Evolutionary conservation across 2,329 filamentous ascomycete species (phyloP), one percentile per base, ranked within the genome.

Genomic region (Tolypocladium ovalisporum): DNA sequence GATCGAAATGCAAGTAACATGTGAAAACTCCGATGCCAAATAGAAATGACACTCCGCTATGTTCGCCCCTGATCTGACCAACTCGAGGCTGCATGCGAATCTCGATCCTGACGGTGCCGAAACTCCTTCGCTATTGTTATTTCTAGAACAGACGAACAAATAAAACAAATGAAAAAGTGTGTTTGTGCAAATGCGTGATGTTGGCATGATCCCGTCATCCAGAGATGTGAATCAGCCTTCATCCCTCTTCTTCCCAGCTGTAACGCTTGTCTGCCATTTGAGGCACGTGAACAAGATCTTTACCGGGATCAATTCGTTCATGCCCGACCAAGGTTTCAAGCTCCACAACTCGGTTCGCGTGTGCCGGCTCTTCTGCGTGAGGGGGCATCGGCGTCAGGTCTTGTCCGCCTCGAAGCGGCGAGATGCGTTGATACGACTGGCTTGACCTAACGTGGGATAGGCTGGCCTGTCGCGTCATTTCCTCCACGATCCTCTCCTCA

Each of bases 271-370:
- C 73, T 3, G 79, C 76, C 57, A 77, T 65, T 62, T 81, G 79
- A 2, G 79, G 79, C 12, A 81, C 75, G 58, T 81, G 79, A 3
- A 81, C 68, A 27, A 80, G 64, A 55, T 81, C 79, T 4, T 66
- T 66, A 0, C 73, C 72, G 3, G 67, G 65, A 53, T 78, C 73
- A 37, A 79, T 75, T n/a, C 76, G 72, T 55, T 73, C 73, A 5
- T 7, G 27, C 19, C 55, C 52, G 24, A 57, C 37, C 15, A 36
- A 8, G 13, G 49, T 2, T 3, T 49, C 29, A 8, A 35, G 9
- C 19, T 51, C 35, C 19, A 19, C 12, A 4, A 6, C 15, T 10
- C 15, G 5, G 9, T 34, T 29, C 15, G 47, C 22, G 12, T 32
- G 24, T 32, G 37, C 29, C 34, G 22, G 19, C 15, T 52, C 49